phyloP scores from a whole-genome alignment of 306 rosid genomes.

The Prunus davidiana region DNA sequence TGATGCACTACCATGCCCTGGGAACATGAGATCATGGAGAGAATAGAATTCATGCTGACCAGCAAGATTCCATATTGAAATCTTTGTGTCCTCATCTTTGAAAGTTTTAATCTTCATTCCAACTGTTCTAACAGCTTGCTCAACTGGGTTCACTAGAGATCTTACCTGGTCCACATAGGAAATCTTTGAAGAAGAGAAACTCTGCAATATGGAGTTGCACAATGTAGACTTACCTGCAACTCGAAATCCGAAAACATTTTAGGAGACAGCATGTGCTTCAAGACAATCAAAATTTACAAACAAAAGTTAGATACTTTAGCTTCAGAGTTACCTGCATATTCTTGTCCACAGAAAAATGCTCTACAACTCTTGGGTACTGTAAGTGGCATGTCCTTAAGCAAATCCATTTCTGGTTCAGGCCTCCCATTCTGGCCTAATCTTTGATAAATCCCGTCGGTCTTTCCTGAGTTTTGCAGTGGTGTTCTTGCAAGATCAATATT shows the following conservation, averaged over 20 bases:
- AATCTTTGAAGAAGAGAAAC: constrained; percentile 54
- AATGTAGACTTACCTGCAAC: constrained; percentile 79
- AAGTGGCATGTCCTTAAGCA: constrained; percentile 81
- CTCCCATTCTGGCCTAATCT: constrained; percentile 87
- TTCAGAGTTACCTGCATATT: constrained; percentile 59
- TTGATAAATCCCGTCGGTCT: constrained; percentile 55
- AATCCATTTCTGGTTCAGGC: constrained; percentile 76
- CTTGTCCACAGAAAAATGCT: constrained; percentile 93
- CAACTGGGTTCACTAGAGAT: constrained; percentile 77
- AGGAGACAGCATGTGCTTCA: not conserved
- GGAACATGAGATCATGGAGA: constrained; percentile 97
- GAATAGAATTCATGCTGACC: constrained; percentile 89
- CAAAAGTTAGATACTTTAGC: not conserved
- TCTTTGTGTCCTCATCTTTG: constrained; percentile 74
- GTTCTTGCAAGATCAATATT: constrained; percentile 84
- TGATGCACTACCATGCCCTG: constrained; percentile 90
- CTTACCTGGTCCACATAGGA: constrained; percentile 84
- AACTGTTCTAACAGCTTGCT: constrained; percentile 67
- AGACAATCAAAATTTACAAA: constrained; percentile 5
- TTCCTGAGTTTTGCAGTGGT: constrained; percentile 71
- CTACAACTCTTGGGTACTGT: constrained; percentile 85
- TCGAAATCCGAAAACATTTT: constrained; percentile 16
- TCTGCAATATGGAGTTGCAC: constrained; percentile 77
- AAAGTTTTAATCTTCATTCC: constrained; percentile 86
- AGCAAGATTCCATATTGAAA: constrained; percentile 89